phyloP scores from a whole-genome alignment of 2,329 filamentous ascomycete species.

The Acrocalymma vagum region DNA sequence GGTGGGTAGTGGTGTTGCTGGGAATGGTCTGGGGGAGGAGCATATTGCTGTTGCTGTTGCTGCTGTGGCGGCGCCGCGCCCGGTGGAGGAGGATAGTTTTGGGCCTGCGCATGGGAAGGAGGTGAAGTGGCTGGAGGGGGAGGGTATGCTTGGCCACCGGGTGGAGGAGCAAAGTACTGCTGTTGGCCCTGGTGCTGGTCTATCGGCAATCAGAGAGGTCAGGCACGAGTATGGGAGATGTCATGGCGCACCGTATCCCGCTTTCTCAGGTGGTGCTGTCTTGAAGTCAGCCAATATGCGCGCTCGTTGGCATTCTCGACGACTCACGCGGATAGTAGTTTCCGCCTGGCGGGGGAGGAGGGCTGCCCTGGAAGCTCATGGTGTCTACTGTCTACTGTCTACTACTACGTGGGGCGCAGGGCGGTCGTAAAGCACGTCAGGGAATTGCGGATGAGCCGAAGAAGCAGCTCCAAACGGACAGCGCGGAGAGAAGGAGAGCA shows the following conservation, averaged over 20 bases:
- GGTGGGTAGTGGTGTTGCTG: slow-evolving; percentile 38
- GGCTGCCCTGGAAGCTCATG: slow-evolving; percentile 40
- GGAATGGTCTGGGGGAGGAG: slow-evolving; percentile 38
- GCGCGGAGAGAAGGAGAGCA: slow-evolving; percentile 1
- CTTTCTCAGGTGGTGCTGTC: slow-evolving; percentile 43
- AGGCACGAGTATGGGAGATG: slow-evolving; percentile 5
- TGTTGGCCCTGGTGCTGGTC: slow-evolving; percentile 40
- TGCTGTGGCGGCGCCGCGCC: slow-evolving; percentile 26
- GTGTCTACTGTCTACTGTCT: too few species aligned
- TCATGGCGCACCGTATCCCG: slow-evolving; percentile 31
- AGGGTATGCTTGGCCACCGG: slow-evolving; percentile 41
- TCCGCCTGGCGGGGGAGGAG: slow-evolving; percentile 43
- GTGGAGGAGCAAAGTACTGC: slow-evolving; percentile 50
- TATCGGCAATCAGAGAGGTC: slow-evolving; percentile 17
- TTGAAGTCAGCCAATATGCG: slow-evolving; percentile 22
- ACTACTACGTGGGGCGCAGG: too few species aligned
- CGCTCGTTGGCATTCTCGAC: too few species aligned
- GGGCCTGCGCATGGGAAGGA: slow-evolving; percentile 31
- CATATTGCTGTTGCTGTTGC: slow-evolving; percentile 39
- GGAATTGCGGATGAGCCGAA: too few species aligned
- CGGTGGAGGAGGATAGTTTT: slow-evolving; percentile 44
- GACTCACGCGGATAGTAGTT: slow-evolving; percentile 47
- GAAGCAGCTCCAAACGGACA: too few species aligned
- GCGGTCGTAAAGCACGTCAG: too few species aligned
- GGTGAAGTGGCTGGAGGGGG: slow-evolving; percentile 42